A percentile compares a stretch with the other conserved stretches of the same genome.
These are phyloP conservation scores for Monosporascus sp. DNA, from an alignment of 2,329 filamentous ascomycete species.

Conservation along the genomic window DNA sequence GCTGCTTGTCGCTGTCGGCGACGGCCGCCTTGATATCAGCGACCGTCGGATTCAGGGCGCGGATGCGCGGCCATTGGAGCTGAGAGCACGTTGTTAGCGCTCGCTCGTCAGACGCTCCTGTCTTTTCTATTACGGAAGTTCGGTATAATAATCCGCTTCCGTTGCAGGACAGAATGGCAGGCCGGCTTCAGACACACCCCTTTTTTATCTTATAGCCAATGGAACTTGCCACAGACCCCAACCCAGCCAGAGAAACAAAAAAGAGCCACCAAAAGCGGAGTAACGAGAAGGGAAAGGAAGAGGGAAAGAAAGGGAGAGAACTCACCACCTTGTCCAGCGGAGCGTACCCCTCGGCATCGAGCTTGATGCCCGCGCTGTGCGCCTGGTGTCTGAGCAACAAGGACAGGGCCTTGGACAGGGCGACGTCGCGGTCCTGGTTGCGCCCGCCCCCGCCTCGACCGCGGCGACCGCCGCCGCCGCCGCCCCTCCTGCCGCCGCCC, in stretches of 20 bases:
- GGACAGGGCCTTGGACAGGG: slow-evolving; percentile 50
- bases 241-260: too few species aligned
- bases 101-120: too few species aligned
- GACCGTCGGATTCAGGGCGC: slow-evolving; percentile 67
- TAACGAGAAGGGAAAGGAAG: slow-evolving; percentile 2
- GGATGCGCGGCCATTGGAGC: slow-evolving; percentile 54
- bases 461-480: slow-evolving; percentile 16
- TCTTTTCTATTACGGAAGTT: too few species aligned
- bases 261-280: background rate
- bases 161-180: background rate
- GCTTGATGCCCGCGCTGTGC: slow-evolving; percentile 46
- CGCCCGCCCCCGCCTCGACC: slow-evolving; percentile 26
- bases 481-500: slow-evolving; percentile 14
- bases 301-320: slow-evolving; percentile 14
- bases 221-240: too few species aligned
- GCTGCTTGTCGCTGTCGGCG: slow-evolving; percentile 77
- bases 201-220: too few species aligned
- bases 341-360: slow-evolving; percentile 57
- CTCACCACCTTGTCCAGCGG: slow-evolving; percentile 53
- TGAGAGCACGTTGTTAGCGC: slow-evolving; percentile 16
- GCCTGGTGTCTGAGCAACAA: slow-evolving; percentile 52
- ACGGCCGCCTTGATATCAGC: slow-evolving; percentile 68
- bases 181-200: background rate
- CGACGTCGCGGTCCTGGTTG: slow-evolving; percentile 36
- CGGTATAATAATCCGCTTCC: too few species aligned